Base-by-base conservation (phyloP, 1,284 basidiomycete species). In the Microbotryum saponariae region DNA sequence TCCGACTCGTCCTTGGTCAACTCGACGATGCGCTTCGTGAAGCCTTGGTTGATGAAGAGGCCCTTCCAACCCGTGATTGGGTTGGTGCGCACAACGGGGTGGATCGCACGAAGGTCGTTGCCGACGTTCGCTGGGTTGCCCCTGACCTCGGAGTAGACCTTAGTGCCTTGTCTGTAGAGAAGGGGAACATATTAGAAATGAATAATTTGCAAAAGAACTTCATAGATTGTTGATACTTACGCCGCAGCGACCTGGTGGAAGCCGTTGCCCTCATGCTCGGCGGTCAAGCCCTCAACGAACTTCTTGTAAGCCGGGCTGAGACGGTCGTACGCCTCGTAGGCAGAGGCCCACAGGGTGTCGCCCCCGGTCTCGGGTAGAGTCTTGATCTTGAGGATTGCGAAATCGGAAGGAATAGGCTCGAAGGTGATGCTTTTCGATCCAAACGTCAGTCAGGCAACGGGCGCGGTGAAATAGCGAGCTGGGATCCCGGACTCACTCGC, bases 51-150 rank as follows among this genome's bases (percentile, higher is more conserved):
- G 58, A 86, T 82, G 68, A 83, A 86, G 31, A 86, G 73, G 2
- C 63, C 76, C 72, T 85, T 86, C 79, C 79, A 85, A 4, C 85
- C 85, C 0, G 85, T 86, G 4, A 86, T 81, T 3, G 82, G 82
- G 67, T 75, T 77, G 16, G 75, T 76, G 21, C 76, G 68, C 48
- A 78, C 69, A 44, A 77, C 50, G 3, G 71, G 71, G 49, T 73
- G 71, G 18, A 66, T 51, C 1, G 70, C 66, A 3, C 54, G 20
- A 18, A 73, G 64, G n/a, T 58, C 52, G 48, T 59, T 55, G 27
- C 68, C 71, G 6, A 61, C 48, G 51, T 73, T 73, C 12, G 29
- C 42, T 0, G 67, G 60, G 47, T 53, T 42, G 10, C 63, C 63
- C 8, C 63, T 56, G 8, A 23, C 27, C 12, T 27, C 46, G 20